Evolutionary conservation across 1,139 yeast species (phyloP).

Genomic region (Pichia sp.): DNA sequence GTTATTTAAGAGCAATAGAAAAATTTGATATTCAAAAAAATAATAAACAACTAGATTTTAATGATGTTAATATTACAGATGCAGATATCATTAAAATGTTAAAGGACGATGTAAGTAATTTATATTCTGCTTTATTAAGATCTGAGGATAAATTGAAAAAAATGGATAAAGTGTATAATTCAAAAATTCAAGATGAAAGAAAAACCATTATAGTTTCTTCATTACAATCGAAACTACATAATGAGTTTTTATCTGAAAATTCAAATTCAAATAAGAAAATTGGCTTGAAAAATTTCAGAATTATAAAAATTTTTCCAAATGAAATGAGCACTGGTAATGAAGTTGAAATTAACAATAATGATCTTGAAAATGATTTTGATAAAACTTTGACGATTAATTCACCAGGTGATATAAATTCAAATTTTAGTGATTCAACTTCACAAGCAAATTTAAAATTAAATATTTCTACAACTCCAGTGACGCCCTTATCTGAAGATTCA

Average conservation of each 20-base stretch:
- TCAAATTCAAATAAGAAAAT: background rate
- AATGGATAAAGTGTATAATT: slow-evolving; percentile 17
- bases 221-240: slow-evolving; percentile 11
- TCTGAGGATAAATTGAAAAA: slow-evolving; percentile 18
- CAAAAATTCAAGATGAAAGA: slow-evolving; percentile 22
- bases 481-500: background rate
- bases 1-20: slow-evolving; percentile 9
- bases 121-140: slow-evolving; percentile 18
- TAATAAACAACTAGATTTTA: background rate
- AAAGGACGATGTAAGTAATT: slow-evolving; percentile 22
- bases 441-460: background rate
- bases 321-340: background rate
- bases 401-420: background rate
- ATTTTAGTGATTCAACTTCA: background rate
- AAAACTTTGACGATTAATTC: background rate
- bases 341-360: background rate
- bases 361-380: background rate
- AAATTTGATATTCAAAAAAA: slow-evolving; percentile 2
- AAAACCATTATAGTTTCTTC: slow-evolving; percentile 22
- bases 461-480: background rate
- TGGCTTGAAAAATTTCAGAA: slow-evolving; percentile 6
- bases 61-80: slow-evolving; percentile 19
- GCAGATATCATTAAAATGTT: slow-evolving; percentile 24
- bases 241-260: slow-evolving; percentile 15
- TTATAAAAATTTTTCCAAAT: slow-evolving; percentile 2